Evolutionary conservation across 108 stramenopile genomes (phyloP), one percentile per base, ranked within the genome.

Genomic region (Thalassiosira profunda): DNA sequence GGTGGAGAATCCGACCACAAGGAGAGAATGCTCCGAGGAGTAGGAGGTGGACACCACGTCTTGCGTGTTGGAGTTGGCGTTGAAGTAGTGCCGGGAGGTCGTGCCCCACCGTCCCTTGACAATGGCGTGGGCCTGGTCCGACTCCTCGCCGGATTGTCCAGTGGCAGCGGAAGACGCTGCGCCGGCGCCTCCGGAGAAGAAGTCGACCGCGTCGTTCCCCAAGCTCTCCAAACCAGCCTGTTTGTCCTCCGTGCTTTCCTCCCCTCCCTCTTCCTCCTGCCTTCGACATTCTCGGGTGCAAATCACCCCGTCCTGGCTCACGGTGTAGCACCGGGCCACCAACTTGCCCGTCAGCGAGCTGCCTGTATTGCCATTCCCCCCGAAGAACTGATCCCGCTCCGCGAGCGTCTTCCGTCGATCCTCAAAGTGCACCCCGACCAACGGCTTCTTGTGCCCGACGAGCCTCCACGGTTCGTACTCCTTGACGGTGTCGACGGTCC

Each of bases 301-400:
- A 17, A 97, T 90, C 0, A 91, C 96, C 15, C 97, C 97, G 70
- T 99, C 98, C 53, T 82, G 65, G 24, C 92, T 90, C 1, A 98
- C 70, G 14, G 94, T 97, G 63, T 86, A 97, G 29, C 79, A 85
- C 18, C 67, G 78, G 17, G 78, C 85, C 15, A 92, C 77, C 45
- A 72, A 66, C 18, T 56, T 63, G 35, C 70, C 58, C 15, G 52
- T 47, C 45, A 72, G 45, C 37, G 54, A 58, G 28, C 67, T 72
- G 0, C 72, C 76, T 29, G 67, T 75, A 46, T 72, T 79, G 11
- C 76, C 63, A 25, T 36, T 15, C 12, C 70, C 58, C 5, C 23
- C 43, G 67, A 82, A 58, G 54, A 70, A 58, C 51, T 66, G 60
- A 75, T 85, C 30, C 62, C 68, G 69, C 46, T 65, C 73, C 18